Percentiles rank a stretch among this genome's conserved stretches.
Conservation (phyloP, 2,329 filamentous ascomycete genomes). For the Arachnomyces sp. region DNA sequence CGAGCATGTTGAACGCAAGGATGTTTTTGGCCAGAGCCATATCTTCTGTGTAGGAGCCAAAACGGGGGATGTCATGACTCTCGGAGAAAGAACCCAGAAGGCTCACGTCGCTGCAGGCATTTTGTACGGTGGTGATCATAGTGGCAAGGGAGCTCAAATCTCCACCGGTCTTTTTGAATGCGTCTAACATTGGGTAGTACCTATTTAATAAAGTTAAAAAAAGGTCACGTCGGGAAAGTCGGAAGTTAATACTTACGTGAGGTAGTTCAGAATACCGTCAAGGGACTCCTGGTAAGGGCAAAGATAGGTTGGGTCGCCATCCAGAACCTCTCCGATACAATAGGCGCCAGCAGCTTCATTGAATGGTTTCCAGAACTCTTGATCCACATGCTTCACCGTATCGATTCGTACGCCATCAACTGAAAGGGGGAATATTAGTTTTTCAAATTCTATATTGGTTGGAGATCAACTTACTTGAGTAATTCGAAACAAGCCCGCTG, state of each 20-base stretch:
- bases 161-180: conserved; percentile 22
- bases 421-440: neutral
- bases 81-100: conserved; percentile 49
- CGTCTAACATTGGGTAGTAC: conserved; percentile 26
- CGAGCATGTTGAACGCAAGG: conserved; percentile 54
- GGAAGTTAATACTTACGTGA: conserved; percentile 20
- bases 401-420: conserved; percentile 48
- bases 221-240: too few relatives aligned
- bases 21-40: conserved; percentile 53
- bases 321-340: conserved; percentile 41
- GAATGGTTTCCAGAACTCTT: conserved; percentile 35
- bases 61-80: conserved; percentile 54
- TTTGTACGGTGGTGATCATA: conserved; percentile 24
- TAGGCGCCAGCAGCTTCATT: conserved; percentile 35
- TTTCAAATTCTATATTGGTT: neutral
- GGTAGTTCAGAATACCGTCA: conserved; percentile 42
- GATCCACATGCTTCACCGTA: conserved; percentile 41
- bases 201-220: too few relatives aligned
- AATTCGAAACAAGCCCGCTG: conserved; percentile 49
- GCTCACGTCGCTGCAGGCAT: conserved; percentile 35
- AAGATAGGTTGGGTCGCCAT: conserved; percentile 29
- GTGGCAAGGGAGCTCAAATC: conserved; percentile 25
- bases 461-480: conserved; percentile 53
- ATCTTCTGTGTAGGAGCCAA: conserved; percentile 47
- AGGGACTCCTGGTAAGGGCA: conserved; percentile 39